These are phyloP conservation scores for Alternaria sp. DNA, from an alignment of 2,329 filamentous ascomycete species.

Conservation along the genomic window DNA sequence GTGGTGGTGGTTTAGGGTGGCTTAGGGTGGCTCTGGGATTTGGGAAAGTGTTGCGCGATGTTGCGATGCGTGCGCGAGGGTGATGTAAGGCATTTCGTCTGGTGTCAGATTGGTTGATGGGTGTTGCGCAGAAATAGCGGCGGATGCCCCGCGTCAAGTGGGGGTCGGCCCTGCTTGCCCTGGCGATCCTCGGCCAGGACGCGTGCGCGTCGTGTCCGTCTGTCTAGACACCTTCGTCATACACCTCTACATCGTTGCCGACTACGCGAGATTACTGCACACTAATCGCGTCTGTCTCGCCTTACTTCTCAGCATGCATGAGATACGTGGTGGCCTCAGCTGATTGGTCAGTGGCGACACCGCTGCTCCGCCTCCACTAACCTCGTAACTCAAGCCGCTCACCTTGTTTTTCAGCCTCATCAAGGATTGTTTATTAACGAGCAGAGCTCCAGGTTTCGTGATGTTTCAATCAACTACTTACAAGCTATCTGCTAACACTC, in stretches of 20 bases:
- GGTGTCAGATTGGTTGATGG: constrained; percentile 13
- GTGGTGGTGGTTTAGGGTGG: neutral
- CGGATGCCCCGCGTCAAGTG: constrained; percentile 23
- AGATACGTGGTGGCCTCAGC: neutral
- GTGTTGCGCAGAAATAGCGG: constrained; percentile 14
- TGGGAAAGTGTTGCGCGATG: neutral
- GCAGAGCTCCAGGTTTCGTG: neutral
- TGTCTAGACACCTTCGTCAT: no score
- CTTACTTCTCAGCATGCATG: no score
- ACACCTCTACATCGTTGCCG: no score
- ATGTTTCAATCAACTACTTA: neutral
- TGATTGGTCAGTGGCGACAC: neutral
- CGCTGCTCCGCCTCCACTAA: neutral
- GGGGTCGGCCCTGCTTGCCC: constrained; percentile 5
- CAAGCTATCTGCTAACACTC: no score
- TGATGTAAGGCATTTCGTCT: constrained; percentile 17
- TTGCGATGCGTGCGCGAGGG: neutral
- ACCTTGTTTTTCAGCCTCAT: constrained; percentile 12
- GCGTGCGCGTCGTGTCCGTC: neutral
- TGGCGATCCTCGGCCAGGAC: neutral
- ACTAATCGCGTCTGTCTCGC: no score
- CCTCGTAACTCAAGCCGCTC: constrained; percentile 10
- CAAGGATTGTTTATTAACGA: neutral
- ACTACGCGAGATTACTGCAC: no score
- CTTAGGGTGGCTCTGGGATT: neutral